These are phyloP conservation scores for Talaromyces sp. DNA, from an alignment of 2,329 filamentous ascomycete species.

Conservation along the genomic window DNA sequence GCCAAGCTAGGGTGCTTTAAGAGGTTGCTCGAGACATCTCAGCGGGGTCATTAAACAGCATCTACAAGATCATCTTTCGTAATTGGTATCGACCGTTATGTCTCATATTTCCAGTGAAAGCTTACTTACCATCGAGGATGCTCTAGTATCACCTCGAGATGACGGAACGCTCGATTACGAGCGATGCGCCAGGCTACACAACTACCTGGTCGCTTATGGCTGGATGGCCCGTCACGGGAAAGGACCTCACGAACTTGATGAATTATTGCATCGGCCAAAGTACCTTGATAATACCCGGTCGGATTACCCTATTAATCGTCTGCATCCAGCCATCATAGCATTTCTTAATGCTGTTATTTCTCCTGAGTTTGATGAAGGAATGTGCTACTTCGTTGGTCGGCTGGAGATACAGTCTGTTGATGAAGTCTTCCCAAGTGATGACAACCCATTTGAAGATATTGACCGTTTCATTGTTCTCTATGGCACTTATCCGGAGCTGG, in stretches of 20 bases:
- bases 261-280: constrained; percentile 3
- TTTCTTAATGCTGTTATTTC: constrained; percentile 20
- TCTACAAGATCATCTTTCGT: background rate
- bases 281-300: constrained; percentile 4
- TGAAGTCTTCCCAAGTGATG: background rate
- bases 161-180: constrained; percentile 19
- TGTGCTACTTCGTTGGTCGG: background rate
- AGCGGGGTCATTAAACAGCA: background rate
- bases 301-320: constrained; percentile 16
- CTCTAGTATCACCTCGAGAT: constrained; percentile 16
- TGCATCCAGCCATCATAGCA: constrained; percentile 19
- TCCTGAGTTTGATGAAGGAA: constrained; percentile 15
- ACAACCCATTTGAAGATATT: background rate
- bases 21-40: background rate
- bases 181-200: constrained; percentile 23
- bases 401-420: background rate
- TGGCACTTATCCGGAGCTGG: constrained; percentile 17
- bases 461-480: constrained; percentile 21
- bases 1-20: too few relatives aligned
- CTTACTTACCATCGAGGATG: constrained; percentile 20
- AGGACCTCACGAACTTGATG: constrained; percentile 17
- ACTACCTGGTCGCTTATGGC: constrained; percentile 23
- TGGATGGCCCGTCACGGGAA: constrained; percentile 21
- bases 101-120: background rate
- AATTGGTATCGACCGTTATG: background rate